A percentile compares a stretch with the other conserved stretches of the same genome.
These are phyloP conservation scores for Groenewaldozyma salmanticensis DNA, from an alignment of 805 yeast species.

Conservation along the genomic window DNA sequence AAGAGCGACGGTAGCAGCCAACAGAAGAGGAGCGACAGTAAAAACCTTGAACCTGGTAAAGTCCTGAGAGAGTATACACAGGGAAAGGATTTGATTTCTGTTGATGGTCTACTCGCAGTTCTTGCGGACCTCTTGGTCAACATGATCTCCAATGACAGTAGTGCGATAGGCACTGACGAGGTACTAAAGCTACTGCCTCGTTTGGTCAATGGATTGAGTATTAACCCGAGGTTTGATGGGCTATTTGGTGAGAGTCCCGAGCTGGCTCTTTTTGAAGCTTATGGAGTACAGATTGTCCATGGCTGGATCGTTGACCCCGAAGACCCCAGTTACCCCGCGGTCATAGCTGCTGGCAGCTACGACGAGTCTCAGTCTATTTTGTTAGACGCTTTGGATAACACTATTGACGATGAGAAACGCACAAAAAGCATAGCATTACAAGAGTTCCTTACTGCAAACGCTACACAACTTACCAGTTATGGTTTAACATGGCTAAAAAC, in stretches of 20 bases:
- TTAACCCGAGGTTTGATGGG: conserved; percentile 64
- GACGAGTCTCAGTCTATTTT: conserved; percentile 54
- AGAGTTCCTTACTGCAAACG: conserved; percentile 48
- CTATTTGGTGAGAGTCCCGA: conserved; percentile 46
- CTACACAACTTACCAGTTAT: conserved; percentile 63
- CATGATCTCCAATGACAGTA: conserved; percentile 9
- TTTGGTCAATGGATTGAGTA: conserved; percentile 58
- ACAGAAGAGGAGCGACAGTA: too few species aligned
- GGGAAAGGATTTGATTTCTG: conserved; percentile 25
- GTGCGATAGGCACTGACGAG: conserved; percentile 25
- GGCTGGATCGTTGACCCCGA: conserved; percentile 61
- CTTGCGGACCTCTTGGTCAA: conserved; percentile 38
- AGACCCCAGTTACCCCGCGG: conserved; percentile 23
- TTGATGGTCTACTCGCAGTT: conserved; percentile 37
- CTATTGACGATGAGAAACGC: conserved; percentile 8
- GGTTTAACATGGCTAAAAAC: conserved; percentile 48
- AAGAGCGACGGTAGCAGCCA: conserved; percentile 18
- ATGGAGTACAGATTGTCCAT: conserved; percentile 57
- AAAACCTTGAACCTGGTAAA: background rate
- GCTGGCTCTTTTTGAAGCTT: conserved; percentile 46
- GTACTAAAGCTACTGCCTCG: conserved; percentile 51
- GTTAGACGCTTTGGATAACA: conserved; percentile 28
- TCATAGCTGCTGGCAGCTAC: conserved; percentile 35
- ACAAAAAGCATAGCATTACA: conserved; percentile 18
- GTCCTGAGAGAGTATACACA: conserved; percentile 26